Base-by-base conservation (phyloP, 257 asterid species). In the Gentiana dahurica region DNA sequence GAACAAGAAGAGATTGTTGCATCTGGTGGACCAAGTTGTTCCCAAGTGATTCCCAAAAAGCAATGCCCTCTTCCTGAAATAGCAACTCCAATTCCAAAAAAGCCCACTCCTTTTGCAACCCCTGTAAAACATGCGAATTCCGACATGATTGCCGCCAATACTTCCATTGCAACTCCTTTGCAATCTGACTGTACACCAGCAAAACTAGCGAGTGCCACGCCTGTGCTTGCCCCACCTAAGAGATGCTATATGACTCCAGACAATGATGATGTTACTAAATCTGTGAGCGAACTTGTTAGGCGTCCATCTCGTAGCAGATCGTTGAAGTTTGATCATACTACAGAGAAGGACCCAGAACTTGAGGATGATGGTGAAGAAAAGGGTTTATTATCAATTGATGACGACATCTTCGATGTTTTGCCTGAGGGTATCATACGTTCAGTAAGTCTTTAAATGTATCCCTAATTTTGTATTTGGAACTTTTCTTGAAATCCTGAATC, bases 241-340 rank as follows among this genome's bases (percentile, higher is more conserved):
- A 81, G 94, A 75, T 59, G 87, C 57, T 60, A 59, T 72, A 77
- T 75, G 95, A 92, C 88, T 76, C 87, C 94, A 2, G 84, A 75
- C 36, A 82, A 77, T 12, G 83, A 81, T 32, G 76, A 70, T 60
- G 63, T 72, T 36, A 65, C 54, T 48, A 64, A 63, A 43, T 60
- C 84, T 4, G 84, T 83, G 6, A 70, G 37, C 65, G 83, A 83
- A 73, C 79, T 83, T 3, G 69, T 57, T 6, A 80, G 83, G 67
- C 86, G 95, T 47, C 79, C 94, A 49, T 80, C 89, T n/a, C 72
- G 83, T 38, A 81, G 71, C 53, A 70, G 94, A 74, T 84, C 91
- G 63, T 65, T 88, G 79, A 74, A 49, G 63, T 86, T 88, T 11
- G 97, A 81, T 63, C 24, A 24, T 41, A 78, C 95, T 10, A 92